A percentile compares a stretch with the other conserved stretches of the same genome.
phyloP scores from a whole-genome alignment of 345 rosid species.

The Eucalyptus fibrosa region DNA sequence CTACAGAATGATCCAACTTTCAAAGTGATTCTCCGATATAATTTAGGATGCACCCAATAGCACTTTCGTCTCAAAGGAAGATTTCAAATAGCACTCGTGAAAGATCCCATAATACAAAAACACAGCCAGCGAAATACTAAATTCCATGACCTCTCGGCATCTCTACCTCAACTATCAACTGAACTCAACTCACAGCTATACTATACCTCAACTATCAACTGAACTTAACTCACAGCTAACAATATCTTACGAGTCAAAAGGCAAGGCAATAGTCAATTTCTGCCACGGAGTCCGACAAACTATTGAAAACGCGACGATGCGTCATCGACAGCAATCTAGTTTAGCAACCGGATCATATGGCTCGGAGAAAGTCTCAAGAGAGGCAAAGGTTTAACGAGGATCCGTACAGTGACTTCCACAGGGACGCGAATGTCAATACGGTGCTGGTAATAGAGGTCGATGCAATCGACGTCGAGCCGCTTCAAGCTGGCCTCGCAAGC shows the following conservation, averaged over 20 bases:
- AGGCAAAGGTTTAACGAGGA: too few relatives aligned
- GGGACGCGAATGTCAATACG: slow-evolving; percentile 39
- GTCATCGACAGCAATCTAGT: too few relatives aligned
- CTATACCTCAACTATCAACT: too few relatives aligned
- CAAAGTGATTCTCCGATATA: not conserved
- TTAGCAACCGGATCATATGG: too few relatives aligned
- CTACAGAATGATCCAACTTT: not conserved
- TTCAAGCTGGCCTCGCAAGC: slow-evolving; percentile 54
- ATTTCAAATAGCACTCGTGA: too few relatives aligned
- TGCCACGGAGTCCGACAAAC: not conserved
- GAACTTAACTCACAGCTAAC: not conserved
- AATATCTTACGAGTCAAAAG: not conserved
- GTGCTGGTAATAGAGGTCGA: slow-evolving; percentile 64
- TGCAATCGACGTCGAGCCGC: slow-evolving; percentile 29
- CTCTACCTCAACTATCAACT: not conserved
- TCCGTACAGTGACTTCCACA: too few relatives aligned
- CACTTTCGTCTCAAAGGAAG: not conserved
- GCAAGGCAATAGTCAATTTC: not conserved
- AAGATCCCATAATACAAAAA: not conserved
- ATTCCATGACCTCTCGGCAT: not conserved
- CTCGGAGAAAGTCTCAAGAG: too few relatives aligned
- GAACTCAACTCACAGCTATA: not conserved
- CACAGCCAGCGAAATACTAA: not conserved
- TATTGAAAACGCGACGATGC: too few relatives aligned
- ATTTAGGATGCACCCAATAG: not conserved